Percentiles rank a stretch among this genome's conserved stretches.
Evolutionary conservation across 441 rosid genomes (phyloP).

Genomic region (Croton setiger): DNA sequence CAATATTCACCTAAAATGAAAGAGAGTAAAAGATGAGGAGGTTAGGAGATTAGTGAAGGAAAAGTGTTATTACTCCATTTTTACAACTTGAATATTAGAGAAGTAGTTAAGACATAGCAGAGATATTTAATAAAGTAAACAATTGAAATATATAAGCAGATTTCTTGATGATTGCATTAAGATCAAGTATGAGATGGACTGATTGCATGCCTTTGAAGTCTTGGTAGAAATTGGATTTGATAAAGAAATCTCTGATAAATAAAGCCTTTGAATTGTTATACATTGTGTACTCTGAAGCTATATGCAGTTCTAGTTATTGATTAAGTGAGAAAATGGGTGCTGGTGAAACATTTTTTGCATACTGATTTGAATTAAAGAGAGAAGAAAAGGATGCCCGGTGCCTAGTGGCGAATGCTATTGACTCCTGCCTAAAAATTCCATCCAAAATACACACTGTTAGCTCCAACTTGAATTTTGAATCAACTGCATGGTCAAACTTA

Average conservation of each 20-base stretch:
- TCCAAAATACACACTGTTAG: not conserved
- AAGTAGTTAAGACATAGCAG: not conserved
- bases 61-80: not conserved
- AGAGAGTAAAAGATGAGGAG: not conserved
- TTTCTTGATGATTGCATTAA: not conserved
- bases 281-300: not conserved
- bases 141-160: not conserved
- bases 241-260: not conserved
- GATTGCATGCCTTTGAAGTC: not conserved
- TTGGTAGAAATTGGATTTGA: not conserved
- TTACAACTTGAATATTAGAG: not conserved
- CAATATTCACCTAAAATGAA: not conserved
- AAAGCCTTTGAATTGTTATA: not conserved
- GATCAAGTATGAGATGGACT: not conserved
- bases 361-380: not conserved
- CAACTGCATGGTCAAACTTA: not conserved
- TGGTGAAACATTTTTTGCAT: not conserved
- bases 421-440: not conserved
- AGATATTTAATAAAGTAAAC: not conserved
- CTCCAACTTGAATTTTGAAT: not conserved
- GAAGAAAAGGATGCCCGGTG: not conserved
- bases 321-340: not conserved
- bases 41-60: not conserved
- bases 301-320: too few relatives aligned
- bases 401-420: too few relatives aligned